These are phyloP conservation scores for Exutisphaerella laricina DNA, from an alignment of 2,329 filamentous ascomycete species.

Conservation along the genomic window DNA sequence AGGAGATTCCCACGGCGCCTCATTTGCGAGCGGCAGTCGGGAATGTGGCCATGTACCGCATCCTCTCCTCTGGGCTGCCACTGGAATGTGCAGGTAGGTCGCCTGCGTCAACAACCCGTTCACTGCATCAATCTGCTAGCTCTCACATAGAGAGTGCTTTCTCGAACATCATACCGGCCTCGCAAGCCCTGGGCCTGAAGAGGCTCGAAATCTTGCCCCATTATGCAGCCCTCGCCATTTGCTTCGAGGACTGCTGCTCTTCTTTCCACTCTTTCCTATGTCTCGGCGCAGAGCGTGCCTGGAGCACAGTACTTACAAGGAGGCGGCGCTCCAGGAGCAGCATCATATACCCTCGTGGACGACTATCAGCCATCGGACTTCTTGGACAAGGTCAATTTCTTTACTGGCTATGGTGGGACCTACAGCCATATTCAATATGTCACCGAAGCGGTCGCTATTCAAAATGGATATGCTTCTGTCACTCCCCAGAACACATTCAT, in stretches of 20 bases:
- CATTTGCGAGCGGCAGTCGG: neutral
- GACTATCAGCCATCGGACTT: conserved; percentile 30
- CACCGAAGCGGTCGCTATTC: conserved; percentile 32
- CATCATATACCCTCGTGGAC: conserved; percentile 29
- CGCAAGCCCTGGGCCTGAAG: no score
- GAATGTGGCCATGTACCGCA: conserved; percentile 9
- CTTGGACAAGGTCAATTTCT: conserved; percentile 35
- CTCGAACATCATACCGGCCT: no score
- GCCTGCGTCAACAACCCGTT: conserved; percentile 21
- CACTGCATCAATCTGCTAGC: no score
- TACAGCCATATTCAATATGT: conserved; percentile 39
- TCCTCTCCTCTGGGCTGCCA: conserved; percentile 5
- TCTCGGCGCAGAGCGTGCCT: conserved; percentile 24
- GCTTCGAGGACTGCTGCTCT: conserved; percentile 21
- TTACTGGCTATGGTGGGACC: conserved; percentile 31
- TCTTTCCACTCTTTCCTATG: conserved; percentile 17
- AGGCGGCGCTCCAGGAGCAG: conserved; percentile 27
- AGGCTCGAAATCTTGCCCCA: conserved; percentile 2
- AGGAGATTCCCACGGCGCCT: no score
- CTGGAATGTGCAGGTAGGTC: conserved; percentile 22
- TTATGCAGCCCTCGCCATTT: conserved; percentile 25
- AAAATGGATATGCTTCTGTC: conserved; percentile 28
- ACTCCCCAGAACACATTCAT: conserved; percentile 20
- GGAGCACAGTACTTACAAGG: conserved; percentile 26
- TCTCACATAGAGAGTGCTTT: no score